Conservation (phyloP, 768 basidiomycete species). For the Amanita muscaria region DNA sequence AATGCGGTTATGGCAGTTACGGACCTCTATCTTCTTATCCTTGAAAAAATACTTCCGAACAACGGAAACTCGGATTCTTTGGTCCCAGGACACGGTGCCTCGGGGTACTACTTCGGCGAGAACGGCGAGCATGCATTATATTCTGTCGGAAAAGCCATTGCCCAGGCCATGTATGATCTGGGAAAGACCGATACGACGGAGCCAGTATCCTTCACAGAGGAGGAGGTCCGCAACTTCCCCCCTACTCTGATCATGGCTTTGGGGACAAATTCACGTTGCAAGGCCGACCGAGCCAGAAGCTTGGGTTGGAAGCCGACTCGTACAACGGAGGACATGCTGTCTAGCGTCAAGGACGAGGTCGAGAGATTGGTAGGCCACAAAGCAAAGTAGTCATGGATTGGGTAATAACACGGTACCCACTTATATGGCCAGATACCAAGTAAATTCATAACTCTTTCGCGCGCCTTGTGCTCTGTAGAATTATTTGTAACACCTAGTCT, state of each 20-base stretch:
- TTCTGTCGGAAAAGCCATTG: constrained; percentile 32
- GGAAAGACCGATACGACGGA: constrained; percentile 29
- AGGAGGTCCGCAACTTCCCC: constrained; percentile 37
- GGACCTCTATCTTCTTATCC: constrained; percentile 35
- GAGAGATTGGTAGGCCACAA: constrained; percentile 18
- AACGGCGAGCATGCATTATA: constrained; percentile 39
- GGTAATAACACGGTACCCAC: too few relatives aligned
- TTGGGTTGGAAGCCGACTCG: constrained; percentile 47
- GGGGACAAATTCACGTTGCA: constrained; percentile 36
- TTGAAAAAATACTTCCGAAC: constrained; percentile 24
- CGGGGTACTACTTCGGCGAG: constrained; percentile 47
- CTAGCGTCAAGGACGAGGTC: constrained; percentile 38
- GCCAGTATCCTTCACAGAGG: constrained; percentile 37
- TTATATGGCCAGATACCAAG: too few relatives aligned
- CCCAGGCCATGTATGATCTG: constrained; percentile 27
- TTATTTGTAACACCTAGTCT: too few relatives aligned
- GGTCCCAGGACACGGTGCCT: constrained; percentile 33
- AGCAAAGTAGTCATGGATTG: too few relatives aligned
- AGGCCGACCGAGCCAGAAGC: constrained; percentile 30
- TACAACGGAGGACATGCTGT: constrained; percentile 40
- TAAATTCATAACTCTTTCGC: too few relatives aligned
- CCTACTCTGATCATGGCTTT: constrained; percentile 24
- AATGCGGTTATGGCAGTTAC: constrained; percentile 23
- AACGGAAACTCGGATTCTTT: neutral
- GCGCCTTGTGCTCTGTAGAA: too few relatives aligned